Base-by-base conservation (phyloP, 345 rosid species). In the Populus ilicifolia region DNA sequence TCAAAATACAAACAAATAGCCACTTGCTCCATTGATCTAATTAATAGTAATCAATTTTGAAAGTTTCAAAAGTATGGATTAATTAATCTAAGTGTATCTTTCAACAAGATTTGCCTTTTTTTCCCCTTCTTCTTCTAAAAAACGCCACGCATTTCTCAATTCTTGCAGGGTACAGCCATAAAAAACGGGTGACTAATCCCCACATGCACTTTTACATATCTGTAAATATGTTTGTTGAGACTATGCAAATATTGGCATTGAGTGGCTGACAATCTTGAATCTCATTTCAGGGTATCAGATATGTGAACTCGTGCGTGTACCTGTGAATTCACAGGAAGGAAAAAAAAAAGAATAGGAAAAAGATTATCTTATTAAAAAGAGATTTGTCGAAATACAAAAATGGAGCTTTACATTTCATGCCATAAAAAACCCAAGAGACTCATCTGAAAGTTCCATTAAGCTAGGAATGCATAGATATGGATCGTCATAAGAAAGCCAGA, bases 381-480 rank as follows among this genome's bases (percentile, higher is more conserved):
- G 13, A 3, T 8, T 16, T 43, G 20, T 21, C 10, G 17, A 36
- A 8, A 48, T 23, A 52, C 11, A 75, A 9, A 73, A 73, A 21
- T 9, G 13, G 27, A 56, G 13, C 63, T 14, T 86, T 56, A 77
- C 77, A 71, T 23, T 20, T 23, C 79, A 56, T 70, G 27, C 75
- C 59, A 67, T 41, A 18, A 62, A 16, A 70, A 79, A 78, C 36
- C 81, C 86, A n/a, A 81, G 52, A 41, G 72, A 70, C 25, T 78
- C 79, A 20, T 78, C 80, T 14, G 46, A 46, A 38, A 67, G 33
- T 67, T 80, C 84, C 79, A 77, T 71, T 48, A 75, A 68, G 59
- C 48, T 63, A 59, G 75, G 78, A 56, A 23, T 21, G n/a, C 30
- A 68, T 0, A 25, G 52, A 36, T 71, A 50, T 14, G 77, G 52